Conservation (phyloP, 148 eudicot genomes). For the Pouteria glomerata region DNA sequence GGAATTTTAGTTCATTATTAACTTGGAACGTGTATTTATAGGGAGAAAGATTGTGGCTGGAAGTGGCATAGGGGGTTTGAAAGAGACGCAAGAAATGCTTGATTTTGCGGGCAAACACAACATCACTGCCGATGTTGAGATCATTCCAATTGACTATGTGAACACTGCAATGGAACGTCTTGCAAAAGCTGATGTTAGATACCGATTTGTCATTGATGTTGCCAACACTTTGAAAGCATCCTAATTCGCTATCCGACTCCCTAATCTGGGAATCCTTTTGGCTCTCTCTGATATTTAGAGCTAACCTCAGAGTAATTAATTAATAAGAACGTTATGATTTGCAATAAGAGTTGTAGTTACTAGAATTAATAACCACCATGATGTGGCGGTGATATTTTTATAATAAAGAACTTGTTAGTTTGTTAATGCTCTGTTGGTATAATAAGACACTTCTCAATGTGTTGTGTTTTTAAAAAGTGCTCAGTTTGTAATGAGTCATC, state of each 20-base stretch:
- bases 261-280: not conserved
- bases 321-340: too few relatives aligned
- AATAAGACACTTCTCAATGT: too few relatives aligned
- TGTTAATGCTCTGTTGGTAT: too few relatives aligned
- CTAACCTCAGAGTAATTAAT: too few relatives aligned
- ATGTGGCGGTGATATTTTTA: too few relatives aligned
- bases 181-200: constrained; percentile 3
- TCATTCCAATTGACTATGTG: constrained; percentile 6
- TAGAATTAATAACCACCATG: too few relatives aligned
- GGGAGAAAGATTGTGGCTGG: constrained; percentile 9
- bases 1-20: too few relatives aligned
- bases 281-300: too few relatives aligned
- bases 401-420: too few relatives aligned
- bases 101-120: constrained; percentile 4
- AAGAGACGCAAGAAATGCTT: constrained; percentile 12
- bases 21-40: not conserved
- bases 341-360: too few relatives aligned
- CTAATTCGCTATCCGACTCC: not conserved
- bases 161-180: constrained; percentile 13
- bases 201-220: constrained; percentile 11
- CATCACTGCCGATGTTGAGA: not conserved
- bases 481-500: too few relatives aligned
- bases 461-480: too few relatives aligned
- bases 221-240: constrained; percentile 3
- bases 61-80: not conserved